phyloP scores from a whole-genome alignment of 495 filamentous ascomycete genomes.

The Neurospora sp. region DNA sequence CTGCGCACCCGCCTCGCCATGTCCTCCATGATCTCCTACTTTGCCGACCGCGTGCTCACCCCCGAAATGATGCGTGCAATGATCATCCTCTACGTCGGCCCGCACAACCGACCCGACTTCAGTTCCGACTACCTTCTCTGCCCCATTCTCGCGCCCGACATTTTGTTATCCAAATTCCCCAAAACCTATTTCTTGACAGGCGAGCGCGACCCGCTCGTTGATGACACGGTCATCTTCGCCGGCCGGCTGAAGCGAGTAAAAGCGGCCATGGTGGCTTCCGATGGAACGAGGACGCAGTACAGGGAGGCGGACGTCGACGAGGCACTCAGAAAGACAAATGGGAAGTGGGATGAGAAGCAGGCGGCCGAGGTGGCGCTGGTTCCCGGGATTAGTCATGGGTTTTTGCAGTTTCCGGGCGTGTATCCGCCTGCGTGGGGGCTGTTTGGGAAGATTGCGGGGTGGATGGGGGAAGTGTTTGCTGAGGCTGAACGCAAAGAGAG shows the following conservation, averaged over 20 bases:
- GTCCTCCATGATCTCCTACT: constrained; percentile 94
- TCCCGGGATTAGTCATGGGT: constrained; percentile 84
- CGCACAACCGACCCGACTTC: constrained; percentile 87
- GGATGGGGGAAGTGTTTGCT: constrained; percentile 65
- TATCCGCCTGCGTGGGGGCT: constrained; percentile 82
- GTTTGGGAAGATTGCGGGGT: constrained; percentile 60
- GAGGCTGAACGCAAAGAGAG: constrained; percentile 28
- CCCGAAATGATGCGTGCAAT: constrained; percentile 99
- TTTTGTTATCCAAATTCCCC: constrained; percentile 70
- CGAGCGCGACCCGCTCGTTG: constrained; percentile 88
- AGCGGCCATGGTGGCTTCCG: constrained; percentile 40
- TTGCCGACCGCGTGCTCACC: constrained; percentile 87
- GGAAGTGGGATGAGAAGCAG: constrained; percentile 60
- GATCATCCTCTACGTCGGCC: constrained; percentile 96
- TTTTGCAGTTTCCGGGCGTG: constrained; percentile 76
- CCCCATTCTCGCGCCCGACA: constrained; percentile 80
- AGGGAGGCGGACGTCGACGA: constrained; percentile 12
- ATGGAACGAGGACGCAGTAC: constrained; percentile 21
- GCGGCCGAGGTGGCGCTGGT: constrained; percentile 74
- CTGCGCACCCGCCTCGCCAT: constrained; percentile 81
- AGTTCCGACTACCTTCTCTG: constrained; percentile 80
- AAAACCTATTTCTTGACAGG: constrained; percentile 90
- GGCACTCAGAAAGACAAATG: constrained; percentile 6
- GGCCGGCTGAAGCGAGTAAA: constrained; percentile 79
- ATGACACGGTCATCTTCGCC: constrained; percentile 93